Evolutionary conservation across 352 stramenopile species (phyloP).

Genomic region (Pythium plurisporium): DNA sequence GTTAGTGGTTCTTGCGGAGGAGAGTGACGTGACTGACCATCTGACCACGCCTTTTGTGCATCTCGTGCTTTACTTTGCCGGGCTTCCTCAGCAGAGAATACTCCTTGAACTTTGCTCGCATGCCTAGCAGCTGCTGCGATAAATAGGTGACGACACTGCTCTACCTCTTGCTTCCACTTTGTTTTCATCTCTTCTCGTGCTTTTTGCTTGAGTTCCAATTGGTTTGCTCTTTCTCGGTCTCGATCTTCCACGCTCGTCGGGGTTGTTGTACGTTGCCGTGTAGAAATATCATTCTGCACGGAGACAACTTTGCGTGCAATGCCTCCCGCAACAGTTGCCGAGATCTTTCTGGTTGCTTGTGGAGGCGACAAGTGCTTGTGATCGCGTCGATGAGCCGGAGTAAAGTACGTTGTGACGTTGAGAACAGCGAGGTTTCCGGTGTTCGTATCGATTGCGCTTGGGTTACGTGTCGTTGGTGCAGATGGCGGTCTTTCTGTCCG

Average conservation of each 20-base stretch:
- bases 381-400: neutral
- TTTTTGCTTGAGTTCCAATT: neutral
- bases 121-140: neutral
- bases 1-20: neutral
- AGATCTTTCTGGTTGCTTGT: neutral
- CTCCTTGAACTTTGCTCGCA: neutral
- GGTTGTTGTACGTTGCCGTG: neutral
- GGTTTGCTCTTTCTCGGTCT: neutral
- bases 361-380: neutral
- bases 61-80: neutral
- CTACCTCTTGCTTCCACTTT: slow-evolving; percentile 1
- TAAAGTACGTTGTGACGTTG: slow-evolving; percentile 7
- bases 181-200: neutral
- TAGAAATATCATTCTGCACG: too few relatives aligned
- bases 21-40: neutral
- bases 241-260: neutral
- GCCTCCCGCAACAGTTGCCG: neutral
- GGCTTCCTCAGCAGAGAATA: neutral
- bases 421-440: neutral
- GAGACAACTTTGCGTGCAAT: slow-evolving; percentile 2
- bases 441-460: neutral
- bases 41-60: neutral
- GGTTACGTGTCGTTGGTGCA: neutral
- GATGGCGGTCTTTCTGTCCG: neutral
- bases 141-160: neutral